phyloP scores from a whole-genome alignment of 768 basidiomycete species.

The Mycena vitilis region DNA sequence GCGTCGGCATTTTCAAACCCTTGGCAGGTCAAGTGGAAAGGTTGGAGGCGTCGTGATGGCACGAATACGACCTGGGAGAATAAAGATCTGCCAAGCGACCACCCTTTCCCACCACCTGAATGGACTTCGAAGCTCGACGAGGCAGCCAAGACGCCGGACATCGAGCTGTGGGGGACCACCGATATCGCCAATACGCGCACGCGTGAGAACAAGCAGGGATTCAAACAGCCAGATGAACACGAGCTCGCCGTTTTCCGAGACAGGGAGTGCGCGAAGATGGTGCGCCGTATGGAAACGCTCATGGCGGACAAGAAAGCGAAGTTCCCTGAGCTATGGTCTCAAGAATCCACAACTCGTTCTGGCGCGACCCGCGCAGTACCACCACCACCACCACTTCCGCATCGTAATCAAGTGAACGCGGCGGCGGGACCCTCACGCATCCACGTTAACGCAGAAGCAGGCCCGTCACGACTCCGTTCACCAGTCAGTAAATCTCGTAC shows the following conservation, averaged over 20 bases:
- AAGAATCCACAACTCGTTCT: neutral
- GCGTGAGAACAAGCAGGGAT: constrained; percentile 23
- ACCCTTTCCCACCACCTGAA: constrained; percentile 7
- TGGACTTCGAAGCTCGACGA: constrained; percentile 7
- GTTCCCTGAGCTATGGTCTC: neutral
- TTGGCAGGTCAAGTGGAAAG: constrained; percentile 16
- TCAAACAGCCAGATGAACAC: neutral
- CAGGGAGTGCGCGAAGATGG: neutral
- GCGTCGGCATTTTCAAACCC: neutral
- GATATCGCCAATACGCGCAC: constrained; percentile 27
- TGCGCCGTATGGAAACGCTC: constrained; percentile 9
- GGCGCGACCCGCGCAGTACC: no score
- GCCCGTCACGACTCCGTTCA: constrained; percentile 20
- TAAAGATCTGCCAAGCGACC: no score
- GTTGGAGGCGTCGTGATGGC: constrained; percentile 29
- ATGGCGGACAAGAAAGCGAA: constrained; percentile 5
- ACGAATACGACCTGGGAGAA: constrained; percentile 30
- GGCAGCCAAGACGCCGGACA: neutral
- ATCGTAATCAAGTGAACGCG: constrained; percentile 15
- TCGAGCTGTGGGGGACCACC: constrained; percentile 22
- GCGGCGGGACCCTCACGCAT: constrained; percentile 24
- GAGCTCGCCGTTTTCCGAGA: neutral
- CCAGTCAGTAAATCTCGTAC: no score
- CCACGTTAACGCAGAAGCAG: constrained; percentile 25
- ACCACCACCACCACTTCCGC: neutral